These are phyloP conservation scores for Stachybotrys echinatus DNA, from an alignment of 2,329 filamentous ascomycete species.

Conservation along the genomic window DNA sequence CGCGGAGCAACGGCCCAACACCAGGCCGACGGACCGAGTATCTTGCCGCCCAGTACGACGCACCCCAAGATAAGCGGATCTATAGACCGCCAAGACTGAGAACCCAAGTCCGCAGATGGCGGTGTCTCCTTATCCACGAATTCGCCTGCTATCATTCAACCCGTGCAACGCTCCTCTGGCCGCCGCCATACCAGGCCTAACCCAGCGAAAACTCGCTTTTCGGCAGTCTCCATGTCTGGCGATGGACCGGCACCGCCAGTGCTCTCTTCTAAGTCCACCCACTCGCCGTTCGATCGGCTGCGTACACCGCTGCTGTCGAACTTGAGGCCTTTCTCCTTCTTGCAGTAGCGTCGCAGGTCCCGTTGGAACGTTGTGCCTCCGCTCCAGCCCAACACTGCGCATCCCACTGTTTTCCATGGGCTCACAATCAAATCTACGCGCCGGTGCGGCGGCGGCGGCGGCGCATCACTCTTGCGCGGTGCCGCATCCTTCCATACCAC, in stretches of 20 bases:
- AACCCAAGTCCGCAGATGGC: no score
- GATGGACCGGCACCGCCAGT: slow-evolving; percentile 32
- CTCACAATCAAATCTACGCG: slow-evolving; percentile 89
- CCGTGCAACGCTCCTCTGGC: slow-evolving; percentile 64
- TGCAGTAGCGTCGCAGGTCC: slow-evolving; percentile 77
- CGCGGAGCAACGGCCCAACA: no score
- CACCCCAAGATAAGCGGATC: no score
- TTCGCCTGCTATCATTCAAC: no score
- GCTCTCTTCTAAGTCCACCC: slow-evolving; percentile 62
- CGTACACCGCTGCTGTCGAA: slow-evolving; percentile 89
- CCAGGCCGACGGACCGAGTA: no score
- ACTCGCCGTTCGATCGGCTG: slow-evolving; percentile 56
- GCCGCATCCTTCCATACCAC: slow-evolving; percentile 72
- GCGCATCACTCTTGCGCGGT: not conserved
- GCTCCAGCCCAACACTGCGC: slow-evolving; percentile 82
- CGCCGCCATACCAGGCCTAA: slow-evolving; percentile 63
- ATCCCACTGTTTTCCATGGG: slow-evolving; percentile 85
- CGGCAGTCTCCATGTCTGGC: slow-evolving; percentile 65
- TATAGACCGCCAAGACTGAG: no score
- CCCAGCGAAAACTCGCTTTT: slow-evolving; percentile 74
- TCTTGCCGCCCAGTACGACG: no score
- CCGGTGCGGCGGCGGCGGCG: slow-evolving; percentile 52
- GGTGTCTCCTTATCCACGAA: no score
- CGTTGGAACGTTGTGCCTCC: slow-evolving; percentile 87
- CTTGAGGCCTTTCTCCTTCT: slow-evolving; percentile 66